Evolutionary conservation across 768 basidiomycete species (phyloP).

Genomic region (Kwoniella sp.): DNA sequence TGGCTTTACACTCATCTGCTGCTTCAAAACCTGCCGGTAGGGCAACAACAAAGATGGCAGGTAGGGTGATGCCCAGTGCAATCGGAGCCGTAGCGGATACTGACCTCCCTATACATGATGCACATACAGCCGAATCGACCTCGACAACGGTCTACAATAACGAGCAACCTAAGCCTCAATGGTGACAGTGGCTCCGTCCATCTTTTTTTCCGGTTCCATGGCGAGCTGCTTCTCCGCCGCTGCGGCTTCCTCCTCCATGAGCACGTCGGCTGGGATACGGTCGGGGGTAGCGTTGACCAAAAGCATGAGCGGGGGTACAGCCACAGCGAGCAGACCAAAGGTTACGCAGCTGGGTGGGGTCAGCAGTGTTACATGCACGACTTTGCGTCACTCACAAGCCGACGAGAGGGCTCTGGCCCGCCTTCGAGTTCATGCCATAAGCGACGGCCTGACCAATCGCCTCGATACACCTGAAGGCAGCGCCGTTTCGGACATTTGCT

Average conservation of each 20-base stretch:
- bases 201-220: slow-evolving; percentile 1
- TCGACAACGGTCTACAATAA: too few species aligned
- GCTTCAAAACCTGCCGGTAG: too few species aligned
- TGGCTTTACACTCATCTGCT: too few species aligned
- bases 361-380: not conserved
- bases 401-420: slow-evolving; percentile 7
- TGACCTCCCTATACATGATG: too few species aligned
- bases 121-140: too few species aligned
- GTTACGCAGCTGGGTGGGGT: slow-evolving; percentile 10
- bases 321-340: slow-evolving; percentile 11
- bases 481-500: slow-evolving; percentile 26
- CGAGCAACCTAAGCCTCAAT: not conserved
- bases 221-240: not conserved
- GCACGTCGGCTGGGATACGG: slow-evolving; percentile 16
- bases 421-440: slow-evolving; percentile 19
- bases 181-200: not conserved
- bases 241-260: slow-evolving; percentile 6
- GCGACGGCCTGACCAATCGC: slow-evolving; percentile 32
- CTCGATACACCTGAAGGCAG: slow-evolving; percentile 36
- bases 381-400: slow-evolving; percentile 5
- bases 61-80: too few species aligned
- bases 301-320: slow-evolving; percentile 7
- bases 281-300: slow-evolving; percentile 18
- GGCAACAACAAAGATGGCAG: too few species aligned
- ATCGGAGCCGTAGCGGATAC: too few species aligned